Evolutionary conservation across 306 rosid species (phyloP).

Genomic region (Castanospermum australe): DNA sequence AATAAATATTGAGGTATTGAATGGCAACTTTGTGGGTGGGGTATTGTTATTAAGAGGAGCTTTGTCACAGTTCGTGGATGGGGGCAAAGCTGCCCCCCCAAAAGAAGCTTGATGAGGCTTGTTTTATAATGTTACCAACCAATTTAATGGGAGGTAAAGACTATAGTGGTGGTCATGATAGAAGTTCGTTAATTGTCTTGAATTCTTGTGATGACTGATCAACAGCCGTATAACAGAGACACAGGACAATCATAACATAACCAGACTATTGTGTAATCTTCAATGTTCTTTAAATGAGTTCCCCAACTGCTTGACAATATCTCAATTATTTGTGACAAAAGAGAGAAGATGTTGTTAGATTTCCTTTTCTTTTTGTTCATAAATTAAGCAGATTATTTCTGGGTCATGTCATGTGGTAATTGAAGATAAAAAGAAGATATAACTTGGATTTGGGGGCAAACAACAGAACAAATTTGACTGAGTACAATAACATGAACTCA

Average conservation of each 20-base stretch:
- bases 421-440: neutral
- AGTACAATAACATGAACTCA: conserved; percentile 53
- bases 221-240: neutral
- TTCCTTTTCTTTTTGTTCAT: neutral
- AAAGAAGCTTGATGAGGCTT: conserved; percentile 24
- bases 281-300: conserved; percentile 4
- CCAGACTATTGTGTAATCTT: neutral
- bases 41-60: neutral
- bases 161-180: neutral
- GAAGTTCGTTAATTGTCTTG: neutral
- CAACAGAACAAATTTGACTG: conserved; percentile 3
- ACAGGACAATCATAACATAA: neutral
- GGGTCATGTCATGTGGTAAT: neutral
- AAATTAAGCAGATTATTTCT: neutral
- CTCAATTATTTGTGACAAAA: neutral
- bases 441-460: conserved; percentile 28
- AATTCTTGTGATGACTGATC: conserved; percentile 18
- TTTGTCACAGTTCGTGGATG: neutral
- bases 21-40: conserved; percentile 31
- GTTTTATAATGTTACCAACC: conserved; percentile 25
- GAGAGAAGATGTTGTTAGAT: neutral
- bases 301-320: conserved; percentile 2
- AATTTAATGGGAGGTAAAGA: conserved; percentile 7
- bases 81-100: conserved; percentile 23
- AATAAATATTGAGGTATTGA: neutral